Base-by-base conservation (phyloP, 2,329 filamentous ascomycete species). In the Cytospora leucostoma region DNA sequence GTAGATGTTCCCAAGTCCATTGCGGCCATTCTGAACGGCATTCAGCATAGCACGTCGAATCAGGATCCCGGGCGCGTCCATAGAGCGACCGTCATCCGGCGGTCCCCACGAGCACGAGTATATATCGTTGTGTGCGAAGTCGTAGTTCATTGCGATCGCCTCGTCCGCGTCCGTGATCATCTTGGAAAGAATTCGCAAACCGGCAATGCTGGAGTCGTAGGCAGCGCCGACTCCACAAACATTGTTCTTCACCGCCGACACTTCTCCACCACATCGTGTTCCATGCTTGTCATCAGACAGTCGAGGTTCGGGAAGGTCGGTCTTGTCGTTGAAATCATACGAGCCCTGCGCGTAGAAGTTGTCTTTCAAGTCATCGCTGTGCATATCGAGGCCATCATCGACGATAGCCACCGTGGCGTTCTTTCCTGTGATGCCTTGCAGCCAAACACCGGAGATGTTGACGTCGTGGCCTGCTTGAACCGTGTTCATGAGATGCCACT, bases 61-160 rank as follows among this genome's bases (percentile, higher is more conserved):
- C 21, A 99, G 81, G 60, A 96, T 85, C 6, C 93, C 92, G 0
- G 95, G 95, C 0, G 88, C 92, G 70, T 98, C 94, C 95, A 99
- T 99, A 32, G 92, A 93, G 65, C 83, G 82, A 53, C 95, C 95
- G 74, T 98, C 93, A 71, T 99, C 95, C 0, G 93, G 92, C 10
- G 95, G 95, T 0, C 95, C 95, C 95, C 95, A 99, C 0, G 95
- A 99, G 79, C 95, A 99, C 0, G 95, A 99, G 78, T 97, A 99
- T 64, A 99, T 98, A 65, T 97, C 87, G 74, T 97, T 99, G 66
- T 94, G 82, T 71, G 97, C 88, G 71, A 87, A 95, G 66, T 90
- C 90, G 78, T 94, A 98, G 76, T 96, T 97, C 82, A 99, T 88
- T 27, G 95, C 92, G 35, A 89, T 82, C 32, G 95, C 93, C 77